Evolutionary conservation across 2,329 filamentous ascomycete species (phyloP), one percentile per base, ranked within the genome.

Genomic region (Alternaria ventricosa): DNA sequence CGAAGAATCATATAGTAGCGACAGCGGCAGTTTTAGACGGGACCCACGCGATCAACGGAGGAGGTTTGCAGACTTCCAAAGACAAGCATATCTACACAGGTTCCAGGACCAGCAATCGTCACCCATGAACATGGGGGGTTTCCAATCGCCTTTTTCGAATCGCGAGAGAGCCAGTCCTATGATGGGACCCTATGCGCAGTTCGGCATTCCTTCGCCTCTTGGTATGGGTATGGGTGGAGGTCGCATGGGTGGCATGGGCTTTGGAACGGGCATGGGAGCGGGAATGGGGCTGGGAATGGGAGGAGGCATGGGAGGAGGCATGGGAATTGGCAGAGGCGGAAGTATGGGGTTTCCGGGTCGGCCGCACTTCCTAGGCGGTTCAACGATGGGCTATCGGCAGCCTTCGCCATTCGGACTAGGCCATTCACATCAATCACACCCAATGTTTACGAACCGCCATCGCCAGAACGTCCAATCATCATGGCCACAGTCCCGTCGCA

Each of bases 391-490:
- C 3, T 47, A 46, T 30, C 54, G 27, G 13, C 56, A 47, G 41
- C 41, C 27, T 12, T 46, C 55, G 15, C 54, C 60, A n/a, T 59
- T 61, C 9, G 43, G 57, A 18, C 30, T 50, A 18, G 25, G 22
- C 43, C 41, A 47, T 20, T 44, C 33, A 33, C 60, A 28, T 18
- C 44, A 22, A 8, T 45, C 30, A 5, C 54, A 58, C 22, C 28
- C 62, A 20, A 18, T 56, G 25, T 60, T 57, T 43, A 44, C 53
- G 18, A 58, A 11, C 20, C 22, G 43, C 22, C 47, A 43, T 18
- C 53, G 44, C 6, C 61, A 57, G 28, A 55, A 51, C 46, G 49
- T 23, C 18, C 63, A 66, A 30, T 33, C 56, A n/a, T 56, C 65
- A 20, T 60, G 45, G 18, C 33, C 30, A 7, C 30, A 58, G 15